phyloP scores from a whole-genome alignment of 2,329 filamentous ascomycete species.

The Pseudocercospora eumusae region DNA sequence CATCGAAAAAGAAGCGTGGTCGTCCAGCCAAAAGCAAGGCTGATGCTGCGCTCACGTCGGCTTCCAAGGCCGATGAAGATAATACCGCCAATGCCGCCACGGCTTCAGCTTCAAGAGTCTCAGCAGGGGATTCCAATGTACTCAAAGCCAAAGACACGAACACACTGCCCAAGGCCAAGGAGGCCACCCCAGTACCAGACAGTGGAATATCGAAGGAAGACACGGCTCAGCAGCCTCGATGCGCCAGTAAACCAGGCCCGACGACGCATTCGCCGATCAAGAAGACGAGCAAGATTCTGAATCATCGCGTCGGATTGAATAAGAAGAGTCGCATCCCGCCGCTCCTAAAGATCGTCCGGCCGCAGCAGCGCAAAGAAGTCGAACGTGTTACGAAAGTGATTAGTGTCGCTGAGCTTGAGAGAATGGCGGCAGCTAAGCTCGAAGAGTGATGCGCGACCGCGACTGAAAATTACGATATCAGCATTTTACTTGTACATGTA shows the following conservation, averaged over 20 bases:
- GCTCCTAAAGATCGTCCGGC: conserved; percentile 36
- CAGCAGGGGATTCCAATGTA: background rate
- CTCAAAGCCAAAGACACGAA: conserved; percentile 17
- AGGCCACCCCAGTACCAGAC: conserved; percentile 10
- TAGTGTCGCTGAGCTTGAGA: conserved; percentile 20
- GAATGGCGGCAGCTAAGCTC: conserved; percentile 9
- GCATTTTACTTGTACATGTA: background rate
- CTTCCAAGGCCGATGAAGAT: background rate
- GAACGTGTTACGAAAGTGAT: conserved; percentile 19
- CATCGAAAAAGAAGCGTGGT: conserved; percentile 49
- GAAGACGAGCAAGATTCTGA: conserved; percentile 37
- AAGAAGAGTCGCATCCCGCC: conserved; percentile 51
- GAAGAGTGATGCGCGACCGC: background rate
- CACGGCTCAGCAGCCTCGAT: background rate
- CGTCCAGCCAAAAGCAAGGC: conserved; percentile 29
- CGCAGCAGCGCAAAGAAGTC: conserved; percentile 21
- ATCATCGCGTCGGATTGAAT: conserved; percentile 52
- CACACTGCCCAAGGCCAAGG: conserved; percentile 7
- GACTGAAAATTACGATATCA: background rate
- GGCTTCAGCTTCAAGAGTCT: background rate
- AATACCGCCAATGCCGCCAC: background rate
- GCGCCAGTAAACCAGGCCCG: conserved; percentile 15
- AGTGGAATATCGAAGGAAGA: conserved; percentile 11
- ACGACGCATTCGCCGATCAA: conserved; percentile 26
- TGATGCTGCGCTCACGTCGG: conserved; percentile 4